phyloP scores from a whole-genome alignment of 192 early-diverging fungal genomes.

The Pilaira anomala region DNA sequence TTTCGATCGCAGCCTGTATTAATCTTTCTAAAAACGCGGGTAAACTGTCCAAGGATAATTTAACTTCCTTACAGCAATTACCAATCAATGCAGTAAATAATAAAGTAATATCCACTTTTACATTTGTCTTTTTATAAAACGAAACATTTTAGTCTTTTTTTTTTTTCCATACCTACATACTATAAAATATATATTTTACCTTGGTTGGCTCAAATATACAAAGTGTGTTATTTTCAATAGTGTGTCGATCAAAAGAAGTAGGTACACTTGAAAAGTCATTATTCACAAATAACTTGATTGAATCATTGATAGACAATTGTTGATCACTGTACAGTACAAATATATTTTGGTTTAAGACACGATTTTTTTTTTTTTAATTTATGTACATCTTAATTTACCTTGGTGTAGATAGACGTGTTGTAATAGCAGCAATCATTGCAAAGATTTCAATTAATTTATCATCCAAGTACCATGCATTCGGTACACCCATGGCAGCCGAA shows the following conservation, averaged over 20 bases:
- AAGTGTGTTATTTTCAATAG: neutral
- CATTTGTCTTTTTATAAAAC: neutral
- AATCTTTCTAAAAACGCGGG: slow-evolving; percentile 6
- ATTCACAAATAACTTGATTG: slow-evolving; percentile 18
- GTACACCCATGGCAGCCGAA: neutral
- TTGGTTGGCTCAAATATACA: slow-evolving; percentile 1
- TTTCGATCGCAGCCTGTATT: neutral
- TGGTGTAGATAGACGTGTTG: slow-evolving; percentile 8
- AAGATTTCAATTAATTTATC: slow-evolving; percentile 8
- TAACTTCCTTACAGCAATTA: slow-evolving; percentile 29
- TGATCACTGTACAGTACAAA: slow-evolving; percentile 12
- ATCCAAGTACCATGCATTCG: slow-evolving; percentile 9
- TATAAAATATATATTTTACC: no score
- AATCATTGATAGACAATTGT: neutral
- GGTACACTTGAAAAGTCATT: neutral
- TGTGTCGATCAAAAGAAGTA: no score
- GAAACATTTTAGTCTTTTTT: neutral
- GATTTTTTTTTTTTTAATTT: no score
- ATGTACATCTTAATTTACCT: no score
- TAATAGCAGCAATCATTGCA: slow-evolving; percentile 16
- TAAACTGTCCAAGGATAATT: neutral
- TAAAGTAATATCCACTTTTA: slow-evolving; percentile 17
- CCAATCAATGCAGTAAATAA: slow-evolving; percentile 27
- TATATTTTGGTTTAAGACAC: no score
- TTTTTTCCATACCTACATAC: neutral